Conservation (phyloP, 2,329 filamentous ascomycete species). For the Thermothelomyces thermophilus region DNA sequence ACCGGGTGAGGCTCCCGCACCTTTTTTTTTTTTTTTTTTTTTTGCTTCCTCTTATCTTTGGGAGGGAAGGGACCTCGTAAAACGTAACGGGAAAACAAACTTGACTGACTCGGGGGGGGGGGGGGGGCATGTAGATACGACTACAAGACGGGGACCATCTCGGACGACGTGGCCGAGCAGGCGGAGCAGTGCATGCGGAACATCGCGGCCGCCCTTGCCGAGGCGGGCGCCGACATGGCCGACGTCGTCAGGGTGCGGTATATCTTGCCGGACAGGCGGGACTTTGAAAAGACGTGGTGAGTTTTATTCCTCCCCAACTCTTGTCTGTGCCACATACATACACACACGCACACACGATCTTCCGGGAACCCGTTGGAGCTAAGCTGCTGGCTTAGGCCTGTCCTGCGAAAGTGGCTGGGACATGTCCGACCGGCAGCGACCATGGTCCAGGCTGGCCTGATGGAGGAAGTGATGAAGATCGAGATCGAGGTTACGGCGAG, state of each 20-base stretch:
- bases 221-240: constrained; percentile 37
- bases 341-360: too few species aligned
- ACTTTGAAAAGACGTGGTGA: constrained; percentile 41
- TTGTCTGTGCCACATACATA: too few species aligned
- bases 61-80: too few species aligned
- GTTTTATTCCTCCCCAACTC: not conserved
- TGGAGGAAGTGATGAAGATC: constrained; percentile 43
- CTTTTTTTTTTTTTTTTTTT: not conserved
- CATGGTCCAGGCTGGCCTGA: constrained; percentile 45
- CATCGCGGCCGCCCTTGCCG: constrained; percentile 38
- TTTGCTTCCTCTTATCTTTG: not conserved
- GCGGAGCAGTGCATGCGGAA: constrained; percentile 44
- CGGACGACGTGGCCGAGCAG: constrained; percentile 40
- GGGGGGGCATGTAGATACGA: constrained; percentile 37
- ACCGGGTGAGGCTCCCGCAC: constrained; percentile 45
- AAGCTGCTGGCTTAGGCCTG: constrained; percentile 30
- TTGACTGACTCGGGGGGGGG: too few species aligned
- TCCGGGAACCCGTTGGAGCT: not conserved
- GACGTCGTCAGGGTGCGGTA: constrained; percentile 49
- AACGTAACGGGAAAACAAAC: too few species aligned
- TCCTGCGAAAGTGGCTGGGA: constrained; percentile 44
- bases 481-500: constrained; percentile 33
- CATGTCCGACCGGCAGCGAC: constrained; percentile 46
- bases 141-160: constrained; percentile 42
- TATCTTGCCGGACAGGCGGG: constrained; percentile 41